Conservation (phyloP, 2,329 filamentous ascomycete genomes). For the Colletotrichum sp. region DNA sequence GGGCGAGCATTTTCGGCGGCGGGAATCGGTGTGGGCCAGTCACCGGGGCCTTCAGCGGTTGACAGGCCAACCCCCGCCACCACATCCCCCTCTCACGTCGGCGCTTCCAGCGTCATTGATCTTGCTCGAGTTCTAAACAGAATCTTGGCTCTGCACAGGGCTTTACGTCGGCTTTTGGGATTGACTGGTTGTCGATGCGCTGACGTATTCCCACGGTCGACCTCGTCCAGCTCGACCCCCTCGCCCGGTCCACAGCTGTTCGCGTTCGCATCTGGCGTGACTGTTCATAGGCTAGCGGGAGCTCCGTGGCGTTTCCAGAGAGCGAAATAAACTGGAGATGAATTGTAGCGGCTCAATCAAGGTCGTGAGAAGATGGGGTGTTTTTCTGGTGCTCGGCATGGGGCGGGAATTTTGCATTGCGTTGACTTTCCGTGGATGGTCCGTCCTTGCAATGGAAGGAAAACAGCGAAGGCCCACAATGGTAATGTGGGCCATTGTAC, state of each 20-base stretch:
- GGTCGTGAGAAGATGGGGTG: neutral
- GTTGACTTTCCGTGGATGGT: neutral
- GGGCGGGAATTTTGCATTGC: neutral
- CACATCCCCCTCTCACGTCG: too few relatives aligned
- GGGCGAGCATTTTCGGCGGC: neutral
- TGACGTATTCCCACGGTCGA: too few relatives aligned
- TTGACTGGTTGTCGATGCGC: too few relatives aligned
- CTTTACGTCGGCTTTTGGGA: too few relatives aligned
- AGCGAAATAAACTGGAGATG: too few relatives aligned
- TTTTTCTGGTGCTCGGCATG: neutral
- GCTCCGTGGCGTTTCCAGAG: too few relatives aligned
- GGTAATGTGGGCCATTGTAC: neutral
- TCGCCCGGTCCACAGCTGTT: too few relatives aligned
- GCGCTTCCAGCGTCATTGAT: neutral
- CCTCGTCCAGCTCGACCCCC: too few relatives aligned
- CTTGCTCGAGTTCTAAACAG: neutral
- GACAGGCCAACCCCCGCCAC: neutral
- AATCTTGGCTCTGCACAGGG: too few relatives aligned
- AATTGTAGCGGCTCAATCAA: neutral
- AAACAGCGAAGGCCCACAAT: neutral
- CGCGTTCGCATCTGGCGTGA: too few relatives aligned
- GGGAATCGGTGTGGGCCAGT: neutral
- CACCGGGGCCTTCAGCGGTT: neutral
- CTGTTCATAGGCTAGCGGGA: too few relatives aligned
- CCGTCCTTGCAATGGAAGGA: neutral